Base-by-base conservation (phyloP, 345 rosid species). In the Acer negundo region DNA sequence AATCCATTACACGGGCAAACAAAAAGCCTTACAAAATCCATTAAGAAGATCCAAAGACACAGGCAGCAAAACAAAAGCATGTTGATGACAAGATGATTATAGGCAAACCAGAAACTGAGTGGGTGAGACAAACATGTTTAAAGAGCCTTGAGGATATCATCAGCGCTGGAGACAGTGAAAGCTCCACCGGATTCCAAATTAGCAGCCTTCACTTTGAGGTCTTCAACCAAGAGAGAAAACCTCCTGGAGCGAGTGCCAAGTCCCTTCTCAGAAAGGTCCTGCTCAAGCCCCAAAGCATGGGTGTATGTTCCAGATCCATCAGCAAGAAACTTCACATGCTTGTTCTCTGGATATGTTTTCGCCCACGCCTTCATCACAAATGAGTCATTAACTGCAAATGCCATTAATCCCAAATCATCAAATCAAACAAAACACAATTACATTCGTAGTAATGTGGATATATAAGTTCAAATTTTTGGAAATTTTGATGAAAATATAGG, bases 331-430 rank as follows among this genome's bases (percentile, higher is more conserved):
- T 91, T 96, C 28, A 94, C 97, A 22, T 91, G 84, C 86, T 90
- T 91, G 93, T 96, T 96, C 82, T 91, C 97, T 0, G 98, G 97
- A 89, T 73, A 94, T 16, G 98, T 91, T 75, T 96, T 94, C 3
- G 97, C 89, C 99, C 99, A 96, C 2, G 97, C 98, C 84, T 94
- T 94, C 98, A 96, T 91, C 88, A 94, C 98, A 79, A 91, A 94
- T 15, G 98, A 93, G 69, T 96, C 99, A 56, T 96, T 96, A 73
- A 95, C 99, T 95, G 89, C 85, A 83, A 79, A 56, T 31, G 23
- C 46, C 9, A 42, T 10, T 61, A 59, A 67, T 75, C 62, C 65
- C 59, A 59, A n/a, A 16, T 16, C 31, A 56, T 66, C 46, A 42
- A 42, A 42, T 66, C 46, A 42, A 42, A 42, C 46, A 42, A 42